These are phyloP conservation scores for Pythium aphanidermatum DNA, from an alignment of 352 stramenopile genomes.

Conservation along the genomic window DNA sequence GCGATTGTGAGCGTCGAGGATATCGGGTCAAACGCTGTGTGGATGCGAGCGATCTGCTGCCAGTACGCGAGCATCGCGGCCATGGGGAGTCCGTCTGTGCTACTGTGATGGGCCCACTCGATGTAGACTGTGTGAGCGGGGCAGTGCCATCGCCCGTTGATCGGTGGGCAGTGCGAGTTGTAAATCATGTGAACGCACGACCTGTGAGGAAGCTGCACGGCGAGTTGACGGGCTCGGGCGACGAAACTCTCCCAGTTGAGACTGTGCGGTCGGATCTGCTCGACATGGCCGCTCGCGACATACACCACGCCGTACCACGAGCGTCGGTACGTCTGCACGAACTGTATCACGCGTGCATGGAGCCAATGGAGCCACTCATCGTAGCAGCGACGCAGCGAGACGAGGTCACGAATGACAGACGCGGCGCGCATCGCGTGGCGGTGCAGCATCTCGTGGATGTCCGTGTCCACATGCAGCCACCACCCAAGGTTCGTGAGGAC, in stretches of 20 bases:
- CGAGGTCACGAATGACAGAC: background rate
- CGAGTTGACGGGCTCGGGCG: background rate
- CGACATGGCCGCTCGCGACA: background rate
- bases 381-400: background rate
- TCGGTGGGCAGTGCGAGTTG: too few relatives aligned
- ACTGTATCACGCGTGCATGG: background rate
- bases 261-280: background rate
- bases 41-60: slow-evolving; percentile 1
- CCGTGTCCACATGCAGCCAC: background rate
- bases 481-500: background rate
- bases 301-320: too few relatives aligned
- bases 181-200: too few relatives aligned
- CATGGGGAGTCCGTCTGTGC: too few relatives aligned
- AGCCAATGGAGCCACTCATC: background rate
- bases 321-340: too few relatives aligned
- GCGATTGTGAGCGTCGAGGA: background rate
- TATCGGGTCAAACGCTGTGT: background rate
- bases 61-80: background rate
- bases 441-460: background rate
- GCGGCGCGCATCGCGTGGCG: background rate
- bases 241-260: slow-evolving; percentile 4
- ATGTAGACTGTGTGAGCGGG: background rate
- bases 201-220: too few relatives aligned
- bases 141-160: background rate
- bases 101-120: too few relatives aligned